Percentiles rank a stretch among this genome's conserved stretches.
These are phyloP conservation scores for Dothistroma pini DNA, from an alignment of 2,329 filamentous ascomycete genomes.

Conservation along the genomic window DNA sequence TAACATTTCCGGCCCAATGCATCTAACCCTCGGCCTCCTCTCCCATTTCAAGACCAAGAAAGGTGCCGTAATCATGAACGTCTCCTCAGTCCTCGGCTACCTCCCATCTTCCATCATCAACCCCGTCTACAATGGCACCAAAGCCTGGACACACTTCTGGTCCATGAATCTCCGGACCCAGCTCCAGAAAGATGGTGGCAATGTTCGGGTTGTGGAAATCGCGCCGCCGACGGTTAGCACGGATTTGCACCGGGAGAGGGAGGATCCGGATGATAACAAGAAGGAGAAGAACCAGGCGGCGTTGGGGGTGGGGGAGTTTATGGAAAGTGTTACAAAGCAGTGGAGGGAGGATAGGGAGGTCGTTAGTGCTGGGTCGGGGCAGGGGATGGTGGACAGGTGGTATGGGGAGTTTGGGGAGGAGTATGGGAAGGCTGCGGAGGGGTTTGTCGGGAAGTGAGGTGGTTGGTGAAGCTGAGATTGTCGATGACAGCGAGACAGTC, in stretches of 20 bases:
- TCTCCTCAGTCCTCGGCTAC: constrained; percentile 53
- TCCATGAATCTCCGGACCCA: constrained; percentile 54
- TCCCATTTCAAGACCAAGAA: constrained; percentile 48
- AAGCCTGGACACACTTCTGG: constrained; percentile 57
- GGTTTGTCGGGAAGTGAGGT: neutral
- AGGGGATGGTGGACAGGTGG: constrained; percentile 45
- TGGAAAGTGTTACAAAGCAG: constrained; percentile 45
- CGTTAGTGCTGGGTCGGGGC: constrained; percentile 47
- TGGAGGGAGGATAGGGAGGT: constrained; percentile 49
- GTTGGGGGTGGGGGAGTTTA: constrained; percentile 54
- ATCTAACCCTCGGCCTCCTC: constrained; percentile 49
- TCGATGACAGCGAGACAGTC: too few species aligned
- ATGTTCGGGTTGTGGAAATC: constrained; percentile 53
- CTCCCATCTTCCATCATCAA: constrained; percentile 53
- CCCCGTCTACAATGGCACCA: constrained; percentile 57
- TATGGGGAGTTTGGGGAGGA: constrained; percentile 33
- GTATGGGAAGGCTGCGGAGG: constrained; percentile 26
- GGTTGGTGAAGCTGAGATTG: neutral
- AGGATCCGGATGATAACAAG: constrained; percentile 57
- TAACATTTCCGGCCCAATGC: constrained; percentile 57
- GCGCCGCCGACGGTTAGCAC: constrained; percentile 54
- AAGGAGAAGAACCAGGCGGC: constrained; percentile 51
- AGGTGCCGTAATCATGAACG: constrained; percentile 50
- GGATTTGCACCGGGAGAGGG: constrained; percentile 54
- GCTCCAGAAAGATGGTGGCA: constrained; percentile 39